Evolutionary conservation across 2,329 filamentous ascomycete species (phyloP), one percentile per base, ranked within the genome.

Genomic region (Venturia effusa): DNA sequence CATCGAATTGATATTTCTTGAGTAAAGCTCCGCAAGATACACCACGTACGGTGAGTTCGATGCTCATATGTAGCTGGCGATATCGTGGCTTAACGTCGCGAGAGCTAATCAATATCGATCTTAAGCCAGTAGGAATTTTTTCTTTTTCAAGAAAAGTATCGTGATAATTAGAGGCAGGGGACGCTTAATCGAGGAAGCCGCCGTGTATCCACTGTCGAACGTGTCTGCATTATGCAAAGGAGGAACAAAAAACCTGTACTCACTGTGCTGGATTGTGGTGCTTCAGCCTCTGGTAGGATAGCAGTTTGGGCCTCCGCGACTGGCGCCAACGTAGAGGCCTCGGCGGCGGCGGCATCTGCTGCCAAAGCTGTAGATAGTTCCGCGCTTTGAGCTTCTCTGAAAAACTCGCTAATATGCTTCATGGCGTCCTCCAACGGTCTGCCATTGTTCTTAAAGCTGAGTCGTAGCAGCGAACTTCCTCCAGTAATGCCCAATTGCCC

Each of bases 401-500:
- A 95, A 71, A 89, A 92, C 67, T 85, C 80, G 27, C 83, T 83
- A 66, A 97, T 96, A 71, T 93, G 83, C 59, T 80, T 78, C 86
- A 96, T 91, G 11, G 93, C 93, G 67, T 93, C 89, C 68, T 91
- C 90, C 34, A 97, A 76, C 2, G 92, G 92, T 72, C 84, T 85
- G 15, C 88, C 86, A 7, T 90, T 94, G 67, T 82, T 82, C 71
- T 83, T 86, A 76, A 93, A 97, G 40, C 81, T 85, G 66, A 99
- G 76, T 64, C 90, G 84, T 63, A 99, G 81, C 64, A 96, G 77
- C 4, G 90, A 87, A 70, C 84, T 93, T 6, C 94, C 93, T 59
- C 85, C 88, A 72, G 92, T 95, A 70, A 95, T 88, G 0, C 94
- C 94, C 22, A 97, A 78, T 73, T 96, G 90, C 5, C 86, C 87